phyloP scores from a whole-genome alignment of 768 basidiomycete species.

The Symmetrospora coprosmae region DNA sequence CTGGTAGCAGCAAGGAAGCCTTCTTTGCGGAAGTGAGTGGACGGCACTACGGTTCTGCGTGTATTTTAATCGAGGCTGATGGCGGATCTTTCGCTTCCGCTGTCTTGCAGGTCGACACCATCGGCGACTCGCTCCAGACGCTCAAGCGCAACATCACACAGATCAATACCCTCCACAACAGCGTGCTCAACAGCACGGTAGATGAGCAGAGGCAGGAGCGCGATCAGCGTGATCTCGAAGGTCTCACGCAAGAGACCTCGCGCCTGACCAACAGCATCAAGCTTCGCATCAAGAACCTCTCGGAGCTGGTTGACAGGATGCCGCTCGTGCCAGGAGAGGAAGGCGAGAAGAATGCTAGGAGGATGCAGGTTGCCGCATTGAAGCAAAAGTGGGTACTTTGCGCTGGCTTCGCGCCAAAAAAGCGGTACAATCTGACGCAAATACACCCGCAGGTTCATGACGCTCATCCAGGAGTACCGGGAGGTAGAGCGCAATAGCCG shows the following conservation, averaged over 20 bases:
- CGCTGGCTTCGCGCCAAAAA: not conserved
- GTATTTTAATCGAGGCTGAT: too few species aligned
- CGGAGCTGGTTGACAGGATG: slow-evolving; percentile 37
- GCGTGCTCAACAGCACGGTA: slow-evolving; percentile 34
- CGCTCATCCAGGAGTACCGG: slow-evolving; percentile 41
- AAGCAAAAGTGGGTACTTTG: slow-evolving; percentile 11
- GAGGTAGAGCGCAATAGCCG: slow-evolving; percentile 41
- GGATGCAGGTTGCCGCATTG: slow-evolving; percentile 15
- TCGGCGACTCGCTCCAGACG: slow-evolving; percentile 27
- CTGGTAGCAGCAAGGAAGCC: not conserved
- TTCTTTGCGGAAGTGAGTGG: slow-evolving; percentile 18
- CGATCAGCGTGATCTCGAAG: slow-evolving; percentile 17
- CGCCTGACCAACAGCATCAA: slow-evolving; percentile 38
- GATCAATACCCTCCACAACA: slow-evolving; percentile 35
- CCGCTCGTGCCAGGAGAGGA: slow-evolving; percentile 25
- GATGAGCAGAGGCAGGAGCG: slow-evolving; percentile 29
- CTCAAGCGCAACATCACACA: slow-evolving; percentile 30
- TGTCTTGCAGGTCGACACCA: slow-evolving; percentile 24
- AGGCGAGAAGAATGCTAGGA: slow-evolving; percentile 4
- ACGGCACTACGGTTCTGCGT: too few species aligned
- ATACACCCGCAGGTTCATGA: slow-evolving; percentile 35
- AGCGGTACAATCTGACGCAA: not conserved
- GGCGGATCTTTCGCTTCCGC: too few species aligned
- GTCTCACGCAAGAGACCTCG: slow-evolving; percentile 31
- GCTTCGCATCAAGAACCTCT: slow-evolving; percentile 38